phyloP scores from a whole-genome alignment of 1,139 yeast species.

The Suhomyces guaymorum region DNA sequence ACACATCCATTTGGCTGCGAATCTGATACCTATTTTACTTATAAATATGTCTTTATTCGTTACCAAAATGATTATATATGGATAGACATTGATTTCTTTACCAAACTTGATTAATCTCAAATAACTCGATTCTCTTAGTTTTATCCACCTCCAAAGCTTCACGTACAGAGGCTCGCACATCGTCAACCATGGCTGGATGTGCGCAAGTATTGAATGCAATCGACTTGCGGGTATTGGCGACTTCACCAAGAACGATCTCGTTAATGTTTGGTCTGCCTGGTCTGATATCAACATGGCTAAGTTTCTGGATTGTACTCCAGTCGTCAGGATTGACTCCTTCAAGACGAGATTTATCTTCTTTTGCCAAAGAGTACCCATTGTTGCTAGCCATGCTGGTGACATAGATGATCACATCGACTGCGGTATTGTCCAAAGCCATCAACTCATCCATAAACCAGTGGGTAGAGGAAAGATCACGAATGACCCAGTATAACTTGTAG shows the following conservation, averaged over 20 bases:
- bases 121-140: conserved; percentile 10
- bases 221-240: conserved; percentile 23
- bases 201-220: conserved; percentile 51
- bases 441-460: conserved; percentile 55
- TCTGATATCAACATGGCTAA: conserved; percentile 28
- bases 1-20: too few relatives aligned
- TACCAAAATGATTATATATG: too few relatives aligned
- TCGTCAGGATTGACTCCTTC: background rate
- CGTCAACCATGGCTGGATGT: conserved; percentile 53
- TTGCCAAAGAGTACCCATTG: background rate
- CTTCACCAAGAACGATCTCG: conserved; percentile 34
- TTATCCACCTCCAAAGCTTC: conserved; percentile 1
- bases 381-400: conserved; percentile 29
- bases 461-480: conserved; percentile 43
- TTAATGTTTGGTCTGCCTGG: conserved; percentile 46
- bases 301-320: background rate
- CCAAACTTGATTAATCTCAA: conserved; percentile 12
- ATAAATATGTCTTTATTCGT: too few relatives aligned
- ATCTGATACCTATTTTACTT: too few relatives aligned
- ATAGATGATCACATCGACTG: conserved; percentile 34
- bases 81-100: background rate
- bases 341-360: too few relatives aligned
- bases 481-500: conserved; percentile 37
- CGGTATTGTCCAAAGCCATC: conserved; percentile 23
- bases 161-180: conserved; percentile 13